Percentiles rank a stretch among this genome's conserved stretches.
phyloP scores from a whole-genome alignment of 2,329 filamentous ascomycete genomes.

The Scedosporium boydii region DNA sequence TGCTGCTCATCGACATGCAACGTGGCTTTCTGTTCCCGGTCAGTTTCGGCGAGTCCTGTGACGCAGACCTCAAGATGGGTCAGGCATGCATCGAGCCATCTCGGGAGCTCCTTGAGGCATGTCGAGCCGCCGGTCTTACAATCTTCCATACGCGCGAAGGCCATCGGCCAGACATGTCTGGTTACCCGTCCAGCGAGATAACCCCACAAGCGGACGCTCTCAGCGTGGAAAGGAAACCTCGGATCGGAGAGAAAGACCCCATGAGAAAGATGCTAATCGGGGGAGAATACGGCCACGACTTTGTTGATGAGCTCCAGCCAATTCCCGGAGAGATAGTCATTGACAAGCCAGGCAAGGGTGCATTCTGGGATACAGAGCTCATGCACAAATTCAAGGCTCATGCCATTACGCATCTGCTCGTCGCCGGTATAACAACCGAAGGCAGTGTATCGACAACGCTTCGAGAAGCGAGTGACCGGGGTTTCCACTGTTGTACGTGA shows the following conservation, averaged over 20 bases:
- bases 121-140: conserved; percentile 27
- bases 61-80: conserved; percentile 25
- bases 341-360: conserved; percentile 50
- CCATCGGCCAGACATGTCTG: conserved; percentile 40
- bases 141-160: conserved; percentile 43
- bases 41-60: conserved; percentile 40
- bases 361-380: conserved; percentile 47
- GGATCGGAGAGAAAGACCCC: conserved; percentile 40
- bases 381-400: conserved; percentile 41
- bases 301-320: conserved; percentile 42
- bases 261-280: conserved; percentile 43
- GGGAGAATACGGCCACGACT: not conserved
- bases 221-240: not conserved
- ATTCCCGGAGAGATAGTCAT: conserved; percentile 42
- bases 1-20: conserved; percentile 47
- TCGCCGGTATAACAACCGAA: conserved; percentile 50
- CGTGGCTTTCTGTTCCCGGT: conserved; percentile 36
- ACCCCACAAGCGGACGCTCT: conserved; percentile 33
- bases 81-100: conserved; percentile 33
- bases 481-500: conserved; percentile 45
- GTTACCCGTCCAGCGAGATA: conserved; percentile 40
- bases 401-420: conserved; percentile 47
- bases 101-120: conserved; percentile 26
- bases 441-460: conserved; percentile 45
- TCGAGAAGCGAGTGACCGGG: conserved; percentile 49